Conservation (phyloP, 345 rosid genomes). For the Aethionema arabicum region DNA sequence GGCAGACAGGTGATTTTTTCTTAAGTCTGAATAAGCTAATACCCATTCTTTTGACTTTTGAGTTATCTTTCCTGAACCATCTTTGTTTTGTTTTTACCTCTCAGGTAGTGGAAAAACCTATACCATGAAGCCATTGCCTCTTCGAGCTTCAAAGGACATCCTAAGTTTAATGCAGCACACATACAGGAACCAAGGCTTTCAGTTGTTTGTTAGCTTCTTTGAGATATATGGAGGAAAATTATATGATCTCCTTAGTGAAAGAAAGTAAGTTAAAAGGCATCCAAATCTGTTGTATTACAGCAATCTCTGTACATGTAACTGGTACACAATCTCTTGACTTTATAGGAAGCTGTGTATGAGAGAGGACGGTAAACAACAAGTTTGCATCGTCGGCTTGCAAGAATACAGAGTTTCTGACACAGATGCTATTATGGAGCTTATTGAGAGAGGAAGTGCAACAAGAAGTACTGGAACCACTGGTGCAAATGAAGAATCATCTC, state of each 20-base stretch:
- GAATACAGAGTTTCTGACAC: constrained; percentile 94
- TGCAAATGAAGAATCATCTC: constrained; percentile 98
- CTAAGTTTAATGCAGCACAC: constrained; percentile 96
- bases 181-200: constrained; percentile 91
- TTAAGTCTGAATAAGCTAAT: constrained; percentile 8
- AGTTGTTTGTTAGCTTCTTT: constrained; percentile 88
- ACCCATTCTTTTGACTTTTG: too few relatives aligned
- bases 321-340: not conserved
- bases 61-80: constrained; percentile 1
- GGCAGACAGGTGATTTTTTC: constrained; percentile 76
- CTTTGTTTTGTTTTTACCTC: not conserved
- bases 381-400: constrained; percentile 95
- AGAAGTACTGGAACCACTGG: constrained; percentile 98
- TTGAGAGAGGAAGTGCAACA: constrained; percentile 87
- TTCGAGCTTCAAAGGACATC: constrained; percentile 89
- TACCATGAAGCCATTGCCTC: constrained; percentile 96
- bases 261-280: constrained; percentile 67
- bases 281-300: constrained; percentile 8
- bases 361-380: constrained; percentile 99
- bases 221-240: constrained; percentile 97
- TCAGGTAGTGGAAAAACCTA: constrained; percentile 98
- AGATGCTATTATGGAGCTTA: constrained; percentile 87
- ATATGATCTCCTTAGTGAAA: constrained; percentile 84
- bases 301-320: constrained; percentile 8
- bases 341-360: constrained; percentile 91